These are phyloP conservation scores for Camelina hispida DNA, from an alignment of 345 rosid species.

Conservation along the genomic window DNA sequence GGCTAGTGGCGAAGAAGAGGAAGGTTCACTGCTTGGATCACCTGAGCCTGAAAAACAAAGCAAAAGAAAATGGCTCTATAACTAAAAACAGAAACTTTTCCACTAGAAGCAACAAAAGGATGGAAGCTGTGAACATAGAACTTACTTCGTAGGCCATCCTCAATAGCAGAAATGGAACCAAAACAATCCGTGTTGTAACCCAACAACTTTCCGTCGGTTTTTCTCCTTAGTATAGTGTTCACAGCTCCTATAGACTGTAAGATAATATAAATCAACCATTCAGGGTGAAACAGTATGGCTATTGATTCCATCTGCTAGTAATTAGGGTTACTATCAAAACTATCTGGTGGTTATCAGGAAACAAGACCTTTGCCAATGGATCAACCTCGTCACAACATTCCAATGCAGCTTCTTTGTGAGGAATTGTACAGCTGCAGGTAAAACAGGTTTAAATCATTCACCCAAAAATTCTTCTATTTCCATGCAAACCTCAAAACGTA, in stretches of 20 bases:
- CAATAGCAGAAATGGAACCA: conserved; percentile 97
- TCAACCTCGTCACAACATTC: conserved; percentile 87
- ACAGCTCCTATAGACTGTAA: conserved; percentile 95
- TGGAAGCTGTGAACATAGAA: conserved; percentile 27
- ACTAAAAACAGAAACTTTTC: conserved; percentile 22
- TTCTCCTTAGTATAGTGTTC: conserved; percentile 81
- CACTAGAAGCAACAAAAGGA: not conserved
- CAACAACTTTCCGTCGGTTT: conserved; percentile 72
- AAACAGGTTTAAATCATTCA: conserved; percentile 31
- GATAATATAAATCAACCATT: conserved; percentile 33
- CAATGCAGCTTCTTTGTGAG: conserved; percentile 89
- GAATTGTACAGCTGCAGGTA: conserved; percentile 78
- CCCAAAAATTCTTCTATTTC: not conserved
- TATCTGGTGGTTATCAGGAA: conserved; percentile 13
- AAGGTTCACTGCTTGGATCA: conserved; percentile 35
- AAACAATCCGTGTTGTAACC: conserved; percentile 90
- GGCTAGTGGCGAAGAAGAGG: conserved; percentile 69
- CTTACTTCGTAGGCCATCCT: conserved; percentile 84
- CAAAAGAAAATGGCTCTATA: conserved; percentile 18
- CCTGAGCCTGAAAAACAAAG: conserved; percentile 50
- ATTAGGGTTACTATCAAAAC: conserved; percentile 6
- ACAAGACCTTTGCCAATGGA: conserved; percentile 84
- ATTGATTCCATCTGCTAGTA: conserved; percentile 1
- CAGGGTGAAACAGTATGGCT: conserved; percentile 1
- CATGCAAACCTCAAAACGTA: not conserved